Evolutionary conservation across 2,329 filamentous ascomycete species (phyloP), one percentile per base, ranked within the genome.

Genomic region (Plenodomus tracheiphilus): DNA sequence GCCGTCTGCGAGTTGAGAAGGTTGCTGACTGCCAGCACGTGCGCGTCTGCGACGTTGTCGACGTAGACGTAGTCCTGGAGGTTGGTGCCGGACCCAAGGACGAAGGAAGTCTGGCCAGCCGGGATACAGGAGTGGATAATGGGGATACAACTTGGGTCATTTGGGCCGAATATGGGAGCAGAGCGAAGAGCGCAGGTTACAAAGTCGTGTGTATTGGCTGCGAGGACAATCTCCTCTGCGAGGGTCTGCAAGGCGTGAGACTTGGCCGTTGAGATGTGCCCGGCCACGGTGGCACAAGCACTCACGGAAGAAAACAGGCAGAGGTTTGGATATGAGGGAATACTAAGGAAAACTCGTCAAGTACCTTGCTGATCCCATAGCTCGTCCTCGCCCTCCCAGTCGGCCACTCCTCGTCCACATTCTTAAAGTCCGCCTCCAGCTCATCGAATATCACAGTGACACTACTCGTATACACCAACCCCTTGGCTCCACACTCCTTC

Each of bases 301-400:
- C n/a, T n/a, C n/a, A n/a, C n/a, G n/a, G n/a, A n/a, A n/a, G n/a
- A 25, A 25, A 25, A 25, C 5, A 25, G 5, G 22, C 22, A 25
- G 2, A 28, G 36, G n/a, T n/a, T n/a, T n/a, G n/a, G n/a, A n/a
- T 36, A 37, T 41, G 17, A 13, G 13, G 3, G 35, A 16, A 10
- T 5, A 25, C 22, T 10, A 25, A 25, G 22, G 9, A 15, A 5
- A 18, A 20, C 18, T 18, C 10, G 15, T 32, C 28, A 41, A 65
- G 48, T 58, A 88, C 89, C 84, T 97, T 97, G 13, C 91, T 95
- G 75, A 92, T 86, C 22, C 91, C 91, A 74, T 97, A 97, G 74
- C 92, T 86, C 59, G 84, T 75, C 51, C 82, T 81, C 25, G 89
- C 89, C 39, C 84, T 80, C 43, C 94, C 85, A 41, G 88, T 81